A percentile compares a stretch with the other conserved stretches of the same genome.
phyloP scores from a whole-genome alignment of 208 protist genomes.

The Strigomonas culicis region DNA sequence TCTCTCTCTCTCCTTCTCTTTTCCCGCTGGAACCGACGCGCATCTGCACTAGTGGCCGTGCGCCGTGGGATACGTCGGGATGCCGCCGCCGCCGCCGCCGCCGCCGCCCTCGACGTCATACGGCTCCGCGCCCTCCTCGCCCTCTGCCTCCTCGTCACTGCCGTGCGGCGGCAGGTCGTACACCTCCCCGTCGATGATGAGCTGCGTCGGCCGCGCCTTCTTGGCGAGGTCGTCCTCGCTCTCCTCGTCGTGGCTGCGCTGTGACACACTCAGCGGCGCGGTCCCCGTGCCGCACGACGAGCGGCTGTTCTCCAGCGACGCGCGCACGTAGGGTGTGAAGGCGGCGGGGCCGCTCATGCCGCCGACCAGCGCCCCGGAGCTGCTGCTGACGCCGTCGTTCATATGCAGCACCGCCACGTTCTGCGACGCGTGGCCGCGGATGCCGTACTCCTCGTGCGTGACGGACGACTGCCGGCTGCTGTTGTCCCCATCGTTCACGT shows the following conservation, averaged over 20 bases:
- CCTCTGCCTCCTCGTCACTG: constrained; percentile 4
- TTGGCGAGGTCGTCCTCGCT: constrained; percentile 33
- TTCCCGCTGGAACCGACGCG: no score
- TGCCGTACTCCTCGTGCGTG: not conserved
- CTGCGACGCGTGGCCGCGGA: not conserved
- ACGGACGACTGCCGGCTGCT: constrained; percentile 10
- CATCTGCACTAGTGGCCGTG: no score
- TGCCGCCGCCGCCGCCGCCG: not conserved
- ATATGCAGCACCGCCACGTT: not conserved
- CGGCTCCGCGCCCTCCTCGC: constrained; percentile 1
- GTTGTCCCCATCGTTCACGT: not conserved
- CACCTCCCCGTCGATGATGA: constrained; percentile 34
- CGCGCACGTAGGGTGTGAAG: not conserved
- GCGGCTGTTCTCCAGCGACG: constrained; percentile 8
- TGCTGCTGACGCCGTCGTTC: no score
- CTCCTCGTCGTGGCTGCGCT: constrained; percentile 28
- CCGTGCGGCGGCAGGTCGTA: constrained; percentile 12
- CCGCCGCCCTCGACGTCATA: constrained; percentile 7
- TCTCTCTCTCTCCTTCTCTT: not conserved
- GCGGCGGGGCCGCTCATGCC: not conserved
- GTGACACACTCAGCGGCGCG: constrained; percentile 36
- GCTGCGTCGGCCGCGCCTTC: constrained; percentile 26
- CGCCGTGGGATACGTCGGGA: not conserved
- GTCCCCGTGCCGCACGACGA: constrained; percentile 33
- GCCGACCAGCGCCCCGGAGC: not conserved